phyloP scores from a whole-genome alignment of 805 yeast species.

The Metschnikowia picachoensis region DNA sequence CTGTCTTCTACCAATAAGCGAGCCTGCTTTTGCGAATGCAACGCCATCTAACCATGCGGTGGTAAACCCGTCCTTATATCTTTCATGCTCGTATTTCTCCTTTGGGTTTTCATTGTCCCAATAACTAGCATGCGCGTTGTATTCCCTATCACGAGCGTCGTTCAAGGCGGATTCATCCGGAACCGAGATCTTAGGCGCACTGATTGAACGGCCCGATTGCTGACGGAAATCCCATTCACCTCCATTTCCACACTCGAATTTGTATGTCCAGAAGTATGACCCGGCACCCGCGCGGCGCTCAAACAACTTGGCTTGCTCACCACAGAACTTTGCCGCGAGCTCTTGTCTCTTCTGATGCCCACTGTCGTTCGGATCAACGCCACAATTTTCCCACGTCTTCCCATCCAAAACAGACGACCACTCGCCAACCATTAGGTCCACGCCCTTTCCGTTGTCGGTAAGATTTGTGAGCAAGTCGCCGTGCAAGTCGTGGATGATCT shows the following conservation, averaged over 20 bases:
- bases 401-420: constrained; percentile 85
- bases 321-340: constrained; percentile 61
- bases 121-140: constrained; percentile 52
- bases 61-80: constrained; percentile 74
- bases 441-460: constrained; percentile 40
- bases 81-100: constrained; percentile 71
- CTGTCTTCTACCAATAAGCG: constrained; percentile 67
- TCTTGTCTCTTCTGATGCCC: constrained; percentile 43
- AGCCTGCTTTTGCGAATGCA: constrained; percentile 65
- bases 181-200: constrained; percentile 19
- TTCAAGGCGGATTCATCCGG: constrained; percentile 44
- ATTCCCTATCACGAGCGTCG: constrained; percentile 34
- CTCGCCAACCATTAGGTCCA: constrained; percentile 83
- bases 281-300: constrained; percentile 60
- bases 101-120: constrained; percentile 61
- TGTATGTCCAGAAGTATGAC: constrained; percentile 84
- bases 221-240: constrained; percentile 95
- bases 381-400: constrained; percentile 60
- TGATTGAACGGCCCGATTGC: constrained; percentile 50
- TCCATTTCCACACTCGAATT: constrained; percentile 84
- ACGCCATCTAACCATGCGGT: constrained; percentile 72
- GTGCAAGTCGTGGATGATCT: constrained; percentile 57
- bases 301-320: constrained; percentile 47
- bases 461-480: constrained; percentile 47
- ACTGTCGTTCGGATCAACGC: constrained; percentile 17